Conservation (phyloP, 306 rosid genomes). For the Vicia faba region DNA sequence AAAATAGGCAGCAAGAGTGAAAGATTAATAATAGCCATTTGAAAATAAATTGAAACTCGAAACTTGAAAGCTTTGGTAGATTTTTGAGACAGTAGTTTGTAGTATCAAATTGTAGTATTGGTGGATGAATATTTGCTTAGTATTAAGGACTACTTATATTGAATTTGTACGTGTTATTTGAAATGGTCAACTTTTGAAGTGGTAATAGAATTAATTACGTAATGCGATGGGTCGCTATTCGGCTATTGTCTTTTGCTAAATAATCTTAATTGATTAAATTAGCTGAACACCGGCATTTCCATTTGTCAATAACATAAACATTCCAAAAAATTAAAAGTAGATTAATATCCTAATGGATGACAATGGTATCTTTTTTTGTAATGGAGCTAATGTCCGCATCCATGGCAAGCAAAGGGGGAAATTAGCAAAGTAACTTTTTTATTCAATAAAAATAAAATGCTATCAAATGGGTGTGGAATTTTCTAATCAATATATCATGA, state of each 20-base stretch:
- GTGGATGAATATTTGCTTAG: conserved; percentile 13
- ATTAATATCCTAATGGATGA: neutral
- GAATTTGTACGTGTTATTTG: neutral
- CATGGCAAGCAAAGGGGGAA: neutral
- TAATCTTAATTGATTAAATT: too few relatives aligned
- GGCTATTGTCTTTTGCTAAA: conserved; percentile 12
- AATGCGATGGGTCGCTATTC: neutral
- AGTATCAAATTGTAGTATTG: neutral
- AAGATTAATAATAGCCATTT: conserved; percentile 38
- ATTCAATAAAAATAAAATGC: too few relatives aligned
- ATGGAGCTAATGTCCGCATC: conserved; percentile 21
- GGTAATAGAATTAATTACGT: conserved; percentile 21
- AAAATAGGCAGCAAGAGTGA: conserved; percentile 15
- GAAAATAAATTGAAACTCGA: neutral
- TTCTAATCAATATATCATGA: too few relatives aligned
- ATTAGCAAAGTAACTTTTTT: neutral
- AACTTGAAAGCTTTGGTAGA: conserved; percentile 17
- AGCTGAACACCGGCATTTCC: conserved; percentile 24
- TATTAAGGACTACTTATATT: conserved; percentile 25
- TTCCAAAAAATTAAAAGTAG: neutral
- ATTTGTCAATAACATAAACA: conserved; percentile 10
- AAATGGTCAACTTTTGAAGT: conserved; percentile 37
- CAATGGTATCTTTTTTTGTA: conserved; percentile 18
- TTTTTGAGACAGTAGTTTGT: neutral
- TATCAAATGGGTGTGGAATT: too few relatives aligned